Evolutionary conservation across 306 rosid genomes (phyloP).

Genomic region (Cicer chorassanicum): DNA sequence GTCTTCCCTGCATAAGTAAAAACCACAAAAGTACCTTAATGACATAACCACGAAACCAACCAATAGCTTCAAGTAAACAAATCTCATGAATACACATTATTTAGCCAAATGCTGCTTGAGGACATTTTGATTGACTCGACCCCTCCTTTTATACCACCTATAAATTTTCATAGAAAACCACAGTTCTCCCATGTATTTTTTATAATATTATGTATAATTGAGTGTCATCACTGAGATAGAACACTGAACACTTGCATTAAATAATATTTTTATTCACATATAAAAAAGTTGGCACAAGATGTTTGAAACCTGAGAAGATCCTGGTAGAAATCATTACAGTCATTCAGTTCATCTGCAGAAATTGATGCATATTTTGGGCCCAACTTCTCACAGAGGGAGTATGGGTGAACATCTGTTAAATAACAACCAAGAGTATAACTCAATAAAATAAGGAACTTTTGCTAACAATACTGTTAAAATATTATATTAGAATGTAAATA

Average conservation of each 20-base stretch:
- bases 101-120: slow-evolving; percentile 31
- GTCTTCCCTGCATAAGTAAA: slow-evolving; percentile 72
- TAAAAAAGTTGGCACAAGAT: slow-evolving; percentile 22
- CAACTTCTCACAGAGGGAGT: slow-evolving; percentile 82
- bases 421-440: slow-evolving; percentile 26
- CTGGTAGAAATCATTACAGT: slow-evolving; percentile 63
- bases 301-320: slow-evolving; percentile 90
- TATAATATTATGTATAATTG: slow-evolving; percentile 8
- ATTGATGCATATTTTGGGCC: slow-evolving; percentile 83
- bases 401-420: slow-evolving; percentile 78
- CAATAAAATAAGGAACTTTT: slow-evolving; percentile 28
- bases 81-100: slow-evolving; percentile 21
- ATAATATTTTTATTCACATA: slow-evolving; percentile 22
- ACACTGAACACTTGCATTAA: slow-evolving; percentile 7
- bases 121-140: slow-evolving; percentile 12
- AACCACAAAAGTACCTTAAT: slow-evolving; percentile 32
- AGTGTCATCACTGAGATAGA: slow-evolving; percentile 25
- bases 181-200: slow-evolving; percentile 15
- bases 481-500: too few species aligned
- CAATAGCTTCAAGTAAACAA: slow-evolving; percentile 36
- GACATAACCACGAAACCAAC: slow-evolving; percentile 37
- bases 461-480: too few species aligned
- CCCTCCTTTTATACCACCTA: slow-evolving; percentile 2
- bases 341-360: slow-evolving; percentile 69
- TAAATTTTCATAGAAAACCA: not conserved